Evolutionary conservation across 2,329 filamentous ascomycete genomes (phyloP).

Genomic region (Pleurostoma richardsiae): DNA sequence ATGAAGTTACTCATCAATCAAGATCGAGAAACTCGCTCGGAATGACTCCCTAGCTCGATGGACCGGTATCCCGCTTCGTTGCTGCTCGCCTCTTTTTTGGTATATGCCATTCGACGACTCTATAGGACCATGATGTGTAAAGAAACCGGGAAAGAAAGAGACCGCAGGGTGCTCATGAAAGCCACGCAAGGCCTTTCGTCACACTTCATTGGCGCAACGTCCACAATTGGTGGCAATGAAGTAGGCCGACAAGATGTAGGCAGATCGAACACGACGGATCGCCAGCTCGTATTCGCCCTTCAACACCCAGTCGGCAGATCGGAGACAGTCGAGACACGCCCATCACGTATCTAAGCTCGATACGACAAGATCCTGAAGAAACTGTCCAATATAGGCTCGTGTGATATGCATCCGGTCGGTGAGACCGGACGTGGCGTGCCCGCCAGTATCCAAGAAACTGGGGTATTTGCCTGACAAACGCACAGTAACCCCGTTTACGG

Average conservation of each 20-base stretch:
- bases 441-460: constrained; percentile 14
- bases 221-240: too few species aligned
- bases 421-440: too few species aligned
- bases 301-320: constrained; percentile 1
- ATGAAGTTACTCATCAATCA: neutral
- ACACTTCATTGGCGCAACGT: too few species aligned
- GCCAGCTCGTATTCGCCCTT: neutral
- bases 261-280: too few species aligned
- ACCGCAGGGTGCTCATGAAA: too few species aligned
- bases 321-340: neutral
- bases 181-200: too few species aligned
- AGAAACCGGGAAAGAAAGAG: neutral
- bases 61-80: constrained; percentile 3
- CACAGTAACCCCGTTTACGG: too few species aligned
- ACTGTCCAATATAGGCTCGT: constrained; percentile 16
- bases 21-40: constrained; percentile 4
- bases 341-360: neutral
- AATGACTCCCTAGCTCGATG: constrained; percentile 5
- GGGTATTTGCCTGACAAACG: neutral
- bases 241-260: too few species aligned
- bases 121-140: constrained; percentile 1
- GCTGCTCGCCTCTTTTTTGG: constrained; percentile 5
- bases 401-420: constrained; percentile 1
- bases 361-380: constrained; percentile 11
- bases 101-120: constrained; percentile 9